Conservation (phyloP, 2,329 filamentous ascomycete species). For the Sarocladium kiliense region DNA sequence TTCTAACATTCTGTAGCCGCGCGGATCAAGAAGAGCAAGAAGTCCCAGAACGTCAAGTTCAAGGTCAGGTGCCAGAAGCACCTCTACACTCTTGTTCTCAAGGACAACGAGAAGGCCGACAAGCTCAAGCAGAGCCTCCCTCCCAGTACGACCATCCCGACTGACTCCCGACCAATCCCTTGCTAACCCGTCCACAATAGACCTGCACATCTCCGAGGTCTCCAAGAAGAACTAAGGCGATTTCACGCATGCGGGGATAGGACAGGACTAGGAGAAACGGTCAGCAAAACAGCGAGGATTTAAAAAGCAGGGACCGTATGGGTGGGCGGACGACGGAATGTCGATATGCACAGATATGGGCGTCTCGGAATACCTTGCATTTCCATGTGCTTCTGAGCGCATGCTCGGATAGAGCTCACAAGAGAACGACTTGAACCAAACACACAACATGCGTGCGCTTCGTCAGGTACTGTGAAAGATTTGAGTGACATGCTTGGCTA, state of each 20-base stretch:
- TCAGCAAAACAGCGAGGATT: constrained; percentile 27
- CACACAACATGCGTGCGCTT: constrained; percentile 10
- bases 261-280: constrained; percentile 28
- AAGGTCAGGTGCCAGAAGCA: constrained; percentile 98
- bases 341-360: constrained; percentile 8
- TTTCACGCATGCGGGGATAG: constrained; percentile 13
- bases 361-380: constrained; percentile 11
- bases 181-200: constrained; percentile 22
- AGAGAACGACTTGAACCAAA: constrained; percentile 30
- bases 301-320: not conserved
- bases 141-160: constrained; percentile 66
- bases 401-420: constrained; percentile 31
- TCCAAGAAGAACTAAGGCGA: constrained; percentile 45
- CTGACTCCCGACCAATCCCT: not conserved
- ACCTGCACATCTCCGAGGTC: constrained; percentile 48
- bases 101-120: constrained; percentile 99
- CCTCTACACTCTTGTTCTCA: constrained; percentile 97
- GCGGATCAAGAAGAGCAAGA: constrained; percentile 94
- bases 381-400: constrained; percentile 31
- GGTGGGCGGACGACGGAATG: constrained; percentile 4
- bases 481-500: not conserved
- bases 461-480: not conserved
- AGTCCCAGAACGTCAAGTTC: constrained; percentile 95
- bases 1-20: constrained; percentile 52
- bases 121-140: constrained; percentile 99